Base-by-base conservation (phyloP, 2,329 filamentous ascomycete genomes). In the Mycosphaerella sp. region DNA sequence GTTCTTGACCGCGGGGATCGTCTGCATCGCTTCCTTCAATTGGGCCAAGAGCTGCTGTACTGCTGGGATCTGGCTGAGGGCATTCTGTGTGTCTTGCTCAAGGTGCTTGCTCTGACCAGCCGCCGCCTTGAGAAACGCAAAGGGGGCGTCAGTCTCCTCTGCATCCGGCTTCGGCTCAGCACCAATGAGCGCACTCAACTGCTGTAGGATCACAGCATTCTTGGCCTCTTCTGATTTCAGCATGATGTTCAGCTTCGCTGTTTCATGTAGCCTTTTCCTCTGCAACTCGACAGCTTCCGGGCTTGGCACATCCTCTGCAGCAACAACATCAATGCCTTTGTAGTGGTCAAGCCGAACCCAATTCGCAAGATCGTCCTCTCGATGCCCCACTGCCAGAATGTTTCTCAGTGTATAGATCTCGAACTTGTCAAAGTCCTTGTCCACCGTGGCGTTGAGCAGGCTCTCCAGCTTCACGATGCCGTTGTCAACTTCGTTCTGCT, bases 321-420 rank as follows among this genome's bases (percentile, higher is more conserved):
- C 46, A 43, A 57, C 53, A 36, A 66, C 43, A 49, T 67, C 60
- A 14, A 67, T 44, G 34, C 60, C 87, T 68, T 89, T 82, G 72
- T 98, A 96, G 75, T 97, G 91, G 42, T 80, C 80, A 57, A 98
- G 74, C 47, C 85, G 77, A 58, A 97, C 84, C 81, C 86, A 96
- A 52, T 81, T 79, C 62, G 86, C 73, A 41, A 85, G 75, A 55
- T 91, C 86, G 40, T 68, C 64, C 21, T 68, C 65, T 36, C 62
- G 62, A 25, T 84, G 66, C 25, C 71, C 71, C 32, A 76, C 65
- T 40, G 71, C 71, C 45, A 77, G 62, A 9, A 80, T 43, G 80
- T 96, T 96, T 59, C 89, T 78, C 74, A 98, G 77, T 45, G 89
- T 85, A 72, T 91, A 96, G 50, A 98, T 86, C 73, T 77, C 74